Evolutionary conservation across 1,284 basidiomycete genomes (phyloP).

Genomic region (Ustilago nuda): DNA sequence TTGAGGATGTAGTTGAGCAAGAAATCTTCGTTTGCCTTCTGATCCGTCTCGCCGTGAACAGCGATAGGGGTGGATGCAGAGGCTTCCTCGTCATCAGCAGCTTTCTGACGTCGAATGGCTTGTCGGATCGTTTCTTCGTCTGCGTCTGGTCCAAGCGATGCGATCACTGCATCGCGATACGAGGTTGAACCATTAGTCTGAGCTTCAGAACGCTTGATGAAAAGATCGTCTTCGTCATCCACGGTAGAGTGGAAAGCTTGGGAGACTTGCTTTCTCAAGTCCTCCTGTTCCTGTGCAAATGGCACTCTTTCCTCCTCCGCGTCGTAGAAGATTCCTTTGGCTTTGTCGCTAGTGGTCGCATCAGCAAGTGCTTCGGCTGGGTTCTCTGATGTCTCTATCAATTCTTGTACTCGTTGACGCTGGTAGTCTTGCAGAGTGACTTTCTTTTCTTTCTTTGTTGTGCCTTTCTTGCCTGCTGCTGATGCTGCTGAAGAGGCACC

Average conservation of each 20-base stretch:
- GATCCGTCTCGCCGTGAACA: slow-evolving; percentile 58
- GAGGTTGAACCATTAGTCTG: slow-evolving; percentile 80
- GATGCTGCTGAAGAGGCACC: slow-evolving; percentile 15
- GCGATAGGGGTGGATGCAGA: slow-evolving; percentile 28
- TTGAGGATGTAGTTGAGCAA: slow-evolving; percentile 74
- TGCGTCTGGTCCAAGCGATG: slow-evolving; percentile 81
- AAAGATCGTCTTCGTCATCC: slow-evolving; percentile 71
- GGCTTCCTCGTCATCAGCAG: slow-evolving; percentile 30
- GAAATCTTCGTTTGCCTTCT: slow-evolving; percentile 80
- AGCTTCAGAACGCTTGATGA: slow-evolving; percentile 81
- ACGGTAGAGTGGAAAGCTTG: slow-evolving; percentile 77
- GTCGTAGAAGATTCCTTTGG: slow-evolving; percentile 64
- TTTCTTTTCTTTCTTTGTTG: slow-evolving; percentile 55
- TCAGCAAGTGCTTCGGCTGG: slow-evolving; percentile 66
- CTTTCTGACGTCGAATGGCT: slow-evolving; percentile 43
- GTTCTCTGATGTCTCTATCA: slow-evolving; percentile 59
- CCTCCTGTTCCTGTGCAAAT: slow-evolving; percentile 82
- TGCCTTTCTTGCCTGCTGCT: slow-evolving; percentile 16
- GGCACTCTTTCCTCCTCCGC: slow-evolving; percentile 75
- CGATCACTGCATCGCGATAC: slow-evolving; percentile 82
- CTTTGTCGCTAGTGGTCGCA: slow-evolving; percentile 50
- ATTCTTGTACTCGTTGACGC: slow-evolving; percentile 61
- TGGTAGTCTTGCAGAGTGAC: slow-evolving; percentile 68
- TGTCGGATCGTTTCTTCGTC: slow-evolving; percentile 70
- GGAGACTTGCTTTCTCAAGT: slow-evolving; percentile 83